These are phyloP conservation scores for Trypanosoma theileri DNA, from an alignment of 208 protist genomes.

Conservation along the genomic window DNA sequence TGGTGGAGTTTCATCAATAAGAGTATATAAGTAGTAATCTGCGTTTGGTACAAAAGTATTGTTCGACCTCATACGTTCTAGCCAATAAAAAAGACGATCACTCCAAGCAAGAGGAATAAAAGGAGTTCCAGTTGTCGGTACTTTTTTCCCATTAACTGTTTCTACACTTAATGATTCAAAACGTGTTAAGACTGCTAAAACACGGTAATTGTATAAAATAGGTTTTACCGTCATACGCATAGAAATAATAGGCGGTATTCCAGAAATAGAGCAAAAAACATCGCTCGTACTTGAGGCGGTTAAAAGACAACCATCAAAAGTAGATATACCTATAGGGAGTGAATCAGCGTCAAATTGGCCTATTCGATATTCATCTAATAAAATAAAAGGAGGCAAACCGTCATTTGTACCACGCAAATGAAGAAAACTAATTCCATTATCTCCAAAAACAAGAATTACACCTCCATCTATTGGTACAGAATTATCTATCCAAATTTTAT, in stretches of 20 bases:
- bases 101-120: slow-evolving; percentile 49
- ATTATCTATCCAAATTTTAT: slow-evolving; percentile 21
- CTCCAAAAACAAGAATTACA: slow-evolving; percentile 16
- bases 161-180: slow-evolving; percentile 28
- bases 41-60: slow-evolving; percentile 54
- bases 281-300: slow-evolving; percentile 28
- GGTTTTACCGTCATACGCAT: slow-evolving; percentile 21
- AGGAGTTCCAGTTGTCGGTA: slow-evolving; percentile 5
- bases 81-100: slow-evolving; percentile 53
- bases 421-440: slow-evolving; percentile 20
- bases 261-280: not conserved
- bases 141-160: not conserved
- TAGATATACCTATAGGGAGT: slow-evolving; percentile 58
- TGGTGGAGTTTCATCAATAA: slow-evolving; percentile 54
- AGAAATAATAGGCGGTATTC: not conserved
- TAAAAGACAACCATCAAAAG: slow-evolving; percentile 54
- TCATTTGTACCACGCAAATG: slow-evolving; percentile 5
- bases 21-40: slow-evolving; percentile 66
- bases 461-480: slow-evolving; percentile 21
- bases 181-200: slow-evolving; percentile 48
- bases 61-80: slow-evolving; percentile 60
- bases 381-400: not conserved
- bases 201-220: slow-evolving; percentile 54
- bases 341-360: slow-evolving; percentile 34
- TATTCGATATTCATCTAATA: slow-evolving; percentile 10